Conservation (phyloP, 805 yeast genomes). For the Nakazawaea siamensis region DNA sequence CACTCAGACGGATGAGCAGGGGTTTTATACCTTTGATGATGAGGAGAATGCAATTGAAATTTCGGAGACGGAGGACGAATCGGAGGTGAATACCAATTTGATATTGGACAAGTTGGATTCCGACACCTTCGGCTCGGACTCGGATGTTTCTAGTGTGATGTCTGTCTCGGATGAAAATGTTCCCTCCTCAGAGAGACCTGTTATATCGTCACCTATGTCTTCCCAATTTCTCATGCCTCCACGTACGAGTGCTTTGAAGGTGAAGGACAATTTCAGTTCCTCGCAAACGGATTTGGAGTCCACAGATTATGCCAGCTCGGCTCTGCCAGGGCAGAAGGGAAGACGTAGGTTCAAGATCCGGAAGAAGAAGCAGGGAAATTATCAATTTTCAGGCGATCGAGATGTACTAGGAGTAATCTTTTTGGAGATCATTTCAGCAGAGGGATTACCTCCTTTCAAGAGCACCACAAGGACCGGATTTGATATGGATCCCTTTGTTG, state of each 20-base stretch:
- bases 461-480: slow-evolving; percentile 69
- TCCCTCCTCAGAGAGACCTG: background rate
- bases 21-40: slow-evolving; percentile 9
- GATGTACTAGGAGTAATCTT: slow-evolving; percentile 62
- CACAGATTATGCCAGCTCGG: background rate
- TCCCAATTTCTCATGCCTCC: background rate
- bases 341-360: slow-evolving; percentile 27
- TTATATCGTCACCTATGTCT: background rate
- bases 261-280: background rate
- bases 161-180: slow-evolving; percentile 10
- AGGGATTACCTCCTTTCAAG: slow-evolving; percentile 70
- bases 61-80: background rate
- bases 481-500: slow-evolving; percentile 96
- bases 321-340: slow-evolving; percentile 9
- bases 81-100: background rate
- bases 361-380: slow-evolving; percentile 21
- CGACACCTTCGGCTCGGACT: slow-evolving; percentile 3
- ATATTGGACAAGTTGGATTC: background rate
- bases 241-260: background rate
- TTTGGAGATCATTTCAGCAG: slow-evolving; percentile 65
- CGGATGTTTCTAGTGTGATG: slow-evolving; percentile 11
- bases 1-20: slow-evolving; percentile 10
- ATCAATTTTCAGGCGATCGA: slow-evolving; percentile 27
- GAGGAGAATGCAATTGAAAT: slow-evolving; percentile 15
- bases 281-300: slow-evolving; percentile 6